Evolutionary conservation across 2,329 filamentous ascomycete species (phyloP), one percentile per base, ranked within the genome.

Genomic region (Penicillium frequentans): DNA sequence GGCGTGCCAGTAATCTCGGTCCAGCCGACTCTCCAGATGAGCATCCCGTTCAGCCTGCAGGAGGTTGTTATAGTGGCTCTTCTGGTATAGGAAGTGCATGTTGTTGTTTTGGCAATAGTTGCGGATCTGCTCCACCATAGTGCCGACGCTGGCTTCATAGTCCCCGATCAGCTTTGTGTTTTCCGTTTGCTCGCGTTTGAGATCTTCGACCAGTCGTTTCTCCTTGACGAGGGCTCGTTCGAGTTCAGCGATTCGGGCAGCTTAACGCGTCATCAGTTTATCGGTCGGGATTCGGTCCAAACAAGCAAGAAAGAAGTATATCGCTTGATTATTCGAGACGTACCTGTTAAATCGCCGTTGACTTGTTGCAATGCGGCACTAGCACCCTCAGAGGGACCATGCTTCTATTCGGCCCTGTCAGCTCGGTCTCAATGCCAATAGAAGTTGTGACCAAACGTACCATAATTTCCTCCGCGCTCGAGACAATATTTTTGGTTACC

Each of bases 101-200:
- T 81, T 80, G 64, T 79, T 79, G 66, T 79, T 79, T 59, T 76
- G 76, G 64, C 77, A 79, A 62, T 81, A 81, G 64, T 77, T 78
- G 56, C 79, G 79, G 53, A 81, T 79, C 58, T 80, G 78, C 53
- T 81, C 79, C 19, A 80, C 77, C 68, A 81, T 79, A 7, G 71
- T 74, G 39, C 79, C 79, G 26, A 82, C 70, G 10, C 69, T 73
- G 14, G 73, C 70, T 61, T 81, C 79, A 58, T 81, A 82, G 61
- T 80, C 77, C 21, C 72, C 74, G 26, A 82, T 78, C 35, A 82
- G 61, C 51, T 75, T 77, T 49, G 73, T 76, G 59, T 81, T 81
- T 58, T 81, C 79, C 14, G 68, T 64, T 57, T 81, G 79, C 61
- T 82, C 79, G 39, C 74, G 73, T 52, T 77, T 75, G 49, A 80